Conservation (phyloP, 169 alveolate genomes). For the Amoebophrya sp. region DNA sequence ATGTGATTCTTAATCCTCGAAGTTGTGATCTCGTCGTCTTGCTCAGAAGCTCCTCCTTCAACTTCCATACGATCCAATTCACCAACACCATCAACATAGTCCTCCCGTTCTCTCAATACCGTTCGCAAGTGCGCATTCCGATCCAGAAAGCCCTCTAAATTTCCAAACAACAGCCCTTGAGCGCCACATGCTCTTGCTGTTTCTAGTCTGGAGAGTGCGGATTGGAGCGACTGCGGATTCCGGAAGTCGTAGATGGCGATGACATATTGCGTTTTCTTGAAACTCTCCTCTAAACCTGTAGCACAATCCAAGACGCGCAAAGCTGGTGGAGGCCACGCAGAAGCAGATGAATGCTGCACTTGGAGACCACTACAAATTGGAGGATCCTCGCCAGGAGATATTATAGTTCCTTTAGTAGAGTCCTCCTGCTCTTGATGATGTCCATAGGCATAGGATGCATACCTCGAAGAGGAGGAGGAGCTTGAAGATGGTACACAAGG, state of each 20-base stretch:
- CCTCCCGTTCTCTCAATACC: too few relatives aligned
- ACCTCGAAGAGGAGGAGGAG: too few relatives aligned
- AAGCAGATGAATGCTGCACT: too few relatives aligned
- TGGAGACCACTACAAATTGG: too few relatives aligned
- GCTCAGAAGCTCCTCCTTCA: background rate
- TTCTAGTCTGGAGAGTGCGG: background rate
- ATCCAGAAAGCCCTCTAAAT: background rate
- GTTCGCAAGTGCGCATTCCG: background rate
- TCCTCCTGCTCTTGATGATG: too few relatives aligned
- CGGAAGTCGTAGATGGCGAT: background rate
- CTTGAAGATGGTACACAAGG: too few relatives aligned
- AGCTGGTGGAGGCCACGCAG: too few relatives aligned
- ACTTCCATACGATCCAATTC: background rate
- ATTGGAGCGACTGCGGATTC: background rate
- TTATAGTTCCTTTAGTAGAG: too few relatives aligned
- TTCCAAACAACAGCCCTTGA: background rate
- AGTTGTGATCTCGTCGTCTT: background rate
- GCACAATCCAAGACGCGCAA: background rate
- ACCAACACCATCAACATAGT: too few relatives aligned
- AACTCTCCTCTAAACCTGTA: background rate
- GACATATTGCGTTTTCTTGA: background rate
- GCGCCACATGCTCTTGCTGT: background rate
- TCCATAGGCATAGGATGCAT: too few relatives aligned
- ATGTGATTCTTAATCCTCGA: background rate
- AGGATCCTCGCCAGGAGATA: too few relatives aligned